phyloP scores from a whole-genome alignment of 1,284 basidiomycete genomes.

The Tremellales sp. region DNA sequence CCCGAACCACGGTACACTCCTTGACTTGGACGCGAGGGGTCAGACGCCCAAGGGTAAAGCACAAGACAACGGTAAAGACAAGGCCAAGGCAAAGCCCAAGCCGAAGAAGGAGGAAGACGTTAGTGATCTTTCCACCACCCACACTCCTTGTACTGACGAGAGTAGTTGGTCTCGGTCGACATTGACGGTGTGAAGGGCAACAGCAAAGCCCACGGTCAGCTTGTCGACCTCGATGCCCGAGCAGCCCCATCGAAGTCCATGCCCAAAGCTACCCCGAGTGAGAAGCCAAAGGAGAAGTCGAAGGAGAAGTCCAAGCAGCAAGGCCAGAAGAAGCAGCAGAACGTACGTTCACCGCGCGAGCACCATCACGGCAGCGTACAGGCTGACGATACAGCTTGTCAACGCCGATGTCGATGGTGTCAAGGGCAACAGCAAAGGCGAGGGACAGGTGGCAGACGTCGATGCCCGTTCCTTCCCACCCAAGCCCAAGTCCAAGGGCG shows the following conservation, averaged over 20 bases:
- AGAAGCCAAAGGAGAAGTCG: too few relatives aligned
- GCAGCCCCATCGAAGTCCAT: too few relatives aligned
- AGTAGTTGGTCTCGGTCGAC: constrained; percentile 13
- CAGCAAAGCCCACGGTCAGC: constrained; percentile 1
- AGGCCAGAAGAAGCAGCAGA: too few relatives aligned
- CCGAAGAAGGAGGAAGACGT: constrained; percentile 8
- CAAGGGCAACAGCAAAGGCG: background rate
- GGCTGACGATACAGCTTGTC: constrained; percentile 5
- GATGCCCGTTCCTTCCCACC: too few relatives aligned
- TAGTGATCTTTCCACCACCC: background rate
- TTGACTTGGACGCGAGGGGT: background rate
- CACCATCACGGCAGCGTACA: background rate
- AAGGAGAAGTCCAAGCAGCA: too few relatives aligned
- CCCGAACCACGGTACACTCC: background rate
- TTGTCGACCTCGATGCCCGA: constrained; percentile 7
- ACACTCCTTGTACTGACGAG: background rate
- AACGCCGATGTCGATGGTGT: constrained; percentile 11
- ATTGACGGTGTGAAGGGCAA: constrained; percentile 5
- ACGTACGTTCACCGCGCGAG: constrained; percentile 1
- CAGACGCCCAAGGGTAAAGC: too few relatives aligned
- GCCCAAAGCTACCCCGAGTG: too few relatives aligned
- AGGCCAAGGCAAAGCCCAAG: too few relatives aligned
- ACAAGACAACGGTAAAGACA: too few relatives aligned
- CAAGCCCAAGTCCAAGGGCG: too few relatives aligned
- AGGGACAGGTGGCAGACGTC: constrained; percentile 6